Conservation (phyloP, 345 rosid species). For the Isatis tinctoria region DNA sequence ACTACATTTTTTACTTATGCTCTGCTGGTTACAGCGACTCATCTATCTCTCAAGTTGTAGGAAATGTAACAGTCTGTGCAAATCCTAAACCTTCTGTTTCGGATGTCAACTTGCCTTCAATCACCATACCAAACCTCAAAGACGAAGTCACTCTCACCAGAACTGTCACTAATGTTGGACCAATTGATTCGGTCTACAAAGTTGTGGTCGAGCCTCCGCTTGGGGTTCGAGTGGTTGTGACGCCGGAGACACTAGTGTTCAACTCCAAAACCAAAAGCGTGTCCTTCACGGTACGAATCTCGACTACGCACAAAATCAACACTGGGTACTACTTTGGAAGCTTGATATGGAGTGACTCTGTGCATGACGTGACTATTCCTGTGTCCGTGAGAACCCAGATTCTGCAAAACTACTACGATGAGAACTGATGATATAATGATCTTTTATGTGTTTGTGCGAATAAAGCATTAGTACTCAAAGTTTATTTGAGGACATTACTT, state of each 20-base stretch:
- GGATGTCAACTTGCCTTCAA: constrained; percentile 45
- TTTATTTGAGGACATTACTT: too few relatives aligned
- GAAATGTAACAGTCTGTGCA: constrained; percentile 25
- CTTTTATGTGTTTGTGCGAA: too few relatives aligned
- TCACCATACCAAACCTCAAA: constrained; percentile 31
- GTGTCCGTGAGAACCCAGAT: constrained; percentile 39
- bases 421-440: not conserved
- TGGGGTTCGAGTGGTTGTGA: constrained; percentile 22
- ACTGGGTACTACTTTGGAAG: constrained; percentile 43
- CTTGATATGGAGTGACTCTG: constrained; percentile 36
- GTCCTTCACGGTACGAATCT: constrained; percentile 26
- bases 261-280: constrained; percentile 14
- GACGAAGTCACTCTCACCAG: constrained; percentile 25
- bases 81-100: constrained; percentile 10
- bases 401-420: constrained; percentile 21
- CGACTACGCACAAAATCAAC: constrained; percentile 31
- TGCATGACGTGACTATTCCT: constrained; percentile 37
- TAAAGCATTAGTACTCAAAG: too few relatives aligned
- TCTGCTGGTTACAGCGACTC: constrained; percentile 45
- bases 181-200: constrained; percentile 29
- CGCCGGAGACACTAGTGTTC: constrained; percentile 26
- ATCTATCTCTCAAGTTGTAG: constrained; percentile 44
- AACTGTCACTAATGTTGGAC: constrained; percentile 46
- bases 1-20: constrained; percentile 49
- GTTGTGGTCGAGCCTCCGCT: constrained; percentile 30